These are phyloP conservation scores for Acrodontium crateriforme DNA, from an alignment of 2,329 filamentous ascomycete genomes.

Conservation along the genomic window DNA sequence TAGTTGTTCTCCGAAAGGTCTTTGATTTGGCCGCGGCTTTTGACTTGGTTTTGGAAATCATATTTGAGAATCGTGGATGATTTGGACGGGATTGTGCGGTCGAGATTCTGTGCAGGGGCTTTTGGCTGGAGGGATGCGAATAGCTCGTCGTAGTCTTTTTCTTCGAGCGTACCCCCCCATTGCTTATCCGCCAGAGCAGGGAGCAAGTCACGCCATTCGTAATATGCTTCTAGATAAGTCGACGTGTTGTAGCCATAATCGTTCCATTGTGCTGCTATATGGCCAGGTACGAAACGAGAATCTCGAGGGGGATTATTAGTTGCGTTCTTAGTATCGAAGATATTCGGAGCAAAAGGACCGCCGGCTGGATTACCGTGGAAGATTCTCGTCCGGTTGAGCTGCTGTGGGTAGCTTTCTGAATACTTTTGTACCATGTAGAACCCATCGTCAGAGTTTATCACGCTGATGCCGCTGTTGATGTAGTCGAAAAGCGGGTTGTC, in stretches of 20 bases:
- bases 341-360: constrained; percentile 34
- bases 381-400: constrained; percentile 34
- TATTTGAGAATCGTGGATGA: constrained; percentile 25
- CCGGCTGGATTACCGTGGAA: constrained; percentile 32
- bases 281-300: constrained; percentile 32
- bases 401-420: constrained; percentile 32
- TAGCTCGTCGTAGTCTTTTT: constrained; percentile 25
- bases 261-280: constrained; percentile 40
- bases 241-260: constrained; percentile 40
- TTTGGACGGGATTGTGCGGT: constrained; percentile 27
- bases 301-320: constrained; percentile 33
- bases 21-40: constrained; percentile 10
- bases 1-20: constrained; percentile 30
- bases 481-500: constrained; percentile 35
- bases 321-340: constrained; percentile 37
- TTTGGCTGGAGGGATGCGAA: constrained; percentile 27
- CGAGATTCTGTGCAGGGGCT: constrained; percentile 38
- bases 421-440: constrained; percentile 40
- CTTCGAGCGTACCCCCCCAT: constrained; percentile 37
- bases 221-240: constrained; percentile 39
- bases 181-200: constrained; percentile 40
- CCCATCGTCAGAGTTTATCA: constrained; percentile 41
- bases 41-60: constrained; percentile 18
- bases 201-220: constrained; percentile 37
- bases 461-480: constrained; percentile 32